Percentiles rank a stretch among this genome's conserved stretches.
These are phyloP conservation scores for Fusarium subglutinans DNA, from an alignment of 2,329 filamentous ascomycete species.

Conservation along the genomic window DNA sequence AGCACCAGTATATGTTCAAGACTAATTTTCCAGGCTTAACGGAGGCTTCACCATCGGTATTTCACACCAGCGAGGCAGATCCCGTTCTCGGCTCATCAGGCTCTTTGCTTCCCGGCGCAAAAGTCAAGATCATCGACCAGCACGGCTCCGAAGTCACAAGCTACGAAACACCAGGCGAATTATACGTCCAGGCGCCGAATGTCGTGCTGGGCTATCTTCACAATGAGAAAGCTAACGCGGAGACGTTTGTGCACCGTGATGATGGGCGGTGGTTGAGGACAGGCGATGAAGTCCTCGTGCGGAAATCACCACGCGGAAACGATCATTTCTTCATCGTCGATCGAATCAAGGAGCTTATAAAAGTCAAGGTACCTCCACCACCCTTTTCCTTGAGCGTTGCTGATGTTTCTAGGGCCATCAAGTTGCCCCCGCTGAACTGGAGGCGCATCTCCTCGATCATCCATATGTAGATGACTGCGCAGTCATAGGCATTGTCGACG, in stretches of 20 bases:
- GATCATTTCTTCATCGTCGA: conserved; percentile 90
- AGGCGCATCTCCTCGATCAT: conserved; percentile 78
- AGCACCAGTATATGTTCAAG: background rate
- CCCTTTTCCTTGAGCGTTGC: rapidly evolving
- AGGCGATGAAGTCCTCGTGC: conserved; percentile 82
- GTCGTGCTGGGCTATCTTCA: conserved; percentile 86
- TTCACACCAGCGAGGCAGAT: conserved; percentile 64
- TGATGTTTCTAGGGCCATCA: conserved; percentile 67
- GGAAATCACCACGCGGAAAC: conserved; percentile 68
- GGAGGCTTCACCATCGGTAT: conserved; percentile 75
- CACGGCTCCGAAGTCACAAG: conserved; percentile 75
- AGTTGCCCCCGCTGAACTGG: conserved; percentile 82
- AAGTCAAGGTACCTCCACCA: conserved; percentile 69
- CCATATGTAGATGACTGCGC: conserved; percentile 77
- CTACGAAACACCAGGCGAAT: conserved; percentile 79
- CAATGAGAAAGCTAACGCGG: conserved; percentile 82
- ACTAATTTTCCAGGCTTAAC: conserved; percentile 66
- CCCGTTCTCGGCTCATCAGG: conserved; percentile 77
- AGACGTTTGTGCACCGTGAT: conserved; percentile 71
- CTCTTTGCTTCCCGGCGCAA: conserved; percentile 69
- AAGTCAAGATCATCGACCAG: conserved; percentile 69
- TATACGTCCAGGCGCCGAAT: conserved; percentile 79
- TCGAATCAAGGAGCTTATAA: conserved; percentile 76
- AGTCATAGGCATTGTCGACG: conserved; percentile 74
- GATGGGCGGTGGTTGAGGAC: conserved; percentile 83